Evolutionary conservation across 1,284 basidiomycete species (phyloP).

Genomic region (Termitomyces sp.): DNA sequence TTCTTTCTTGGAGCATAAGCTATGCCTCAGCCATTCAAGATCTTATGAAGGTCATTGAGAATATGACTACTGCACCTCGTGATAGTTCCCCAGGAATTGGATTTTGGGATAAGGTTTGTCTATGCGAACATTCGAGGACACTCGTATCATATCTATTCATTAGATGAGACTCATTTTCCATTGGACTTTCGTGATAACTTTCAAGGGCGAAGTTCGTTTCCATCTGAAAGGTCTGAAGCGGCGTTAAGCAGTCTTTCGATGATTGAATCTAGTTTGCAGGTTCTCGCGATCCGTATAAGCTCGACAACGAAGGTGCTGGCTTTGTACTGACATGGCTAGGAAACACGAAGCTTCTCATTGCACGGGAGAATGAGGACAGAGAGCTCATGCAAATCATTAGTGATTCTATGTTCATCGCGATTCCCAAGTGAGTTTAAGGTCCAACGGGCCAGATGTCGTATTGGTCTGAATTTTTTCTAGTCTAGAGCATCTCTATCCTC

Average conservation of each 20-base stretch:
- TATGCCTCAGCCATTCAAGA: constrained; percentile 87
- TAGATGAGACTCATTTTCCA: constrained; percentile 84
- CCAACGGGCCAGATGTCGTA: background rate
- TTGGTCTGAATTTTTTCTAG: constrained; percentile 14
- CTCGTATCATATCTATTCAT: constrained; percentile 6
- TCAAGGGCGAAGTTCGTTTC: constrained; percentile 72
- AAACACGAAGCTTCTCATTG: constrained; percentile 70
- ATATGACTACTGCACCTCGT: constrained; percentile 72
- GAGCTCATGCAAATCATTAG: constrained; percentile 86
- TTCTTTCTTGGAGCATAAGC: constrained; percentile 88
- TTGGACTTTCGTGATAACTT: constrained; percentile 73
- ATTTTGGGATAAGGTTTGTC: constrained; percentile 86
- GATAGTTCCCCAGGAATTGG: constrained; percentile 88
- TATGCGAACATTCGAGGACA: background rate
- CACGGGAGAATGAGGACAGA: constrained; percentile 66
- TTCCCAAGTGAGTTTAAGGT: constrained; percentile 67
- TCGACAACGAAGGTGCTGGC: constrained; percentile 78
- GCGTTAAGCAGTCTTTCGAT: background rate
- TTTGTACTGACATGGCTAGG: constrained; percentile 88
- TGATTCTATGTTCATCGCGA: constrained; percentile 74
- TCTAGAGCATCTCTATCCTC: constrained; percentile 20
- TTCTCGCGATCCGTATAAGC: constrained; percentile 76
- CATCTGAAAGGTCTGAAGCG: constrained; percentile 73
- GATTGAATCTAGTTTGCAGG: constrained; percentile 42
- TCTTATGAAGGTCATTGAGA: constrained; percentile 80